These are phyloP conservation scores for Gossypium thurberi DNA, from an alignment of 345 rosid species.

Conservation along the genomic window DNA sequence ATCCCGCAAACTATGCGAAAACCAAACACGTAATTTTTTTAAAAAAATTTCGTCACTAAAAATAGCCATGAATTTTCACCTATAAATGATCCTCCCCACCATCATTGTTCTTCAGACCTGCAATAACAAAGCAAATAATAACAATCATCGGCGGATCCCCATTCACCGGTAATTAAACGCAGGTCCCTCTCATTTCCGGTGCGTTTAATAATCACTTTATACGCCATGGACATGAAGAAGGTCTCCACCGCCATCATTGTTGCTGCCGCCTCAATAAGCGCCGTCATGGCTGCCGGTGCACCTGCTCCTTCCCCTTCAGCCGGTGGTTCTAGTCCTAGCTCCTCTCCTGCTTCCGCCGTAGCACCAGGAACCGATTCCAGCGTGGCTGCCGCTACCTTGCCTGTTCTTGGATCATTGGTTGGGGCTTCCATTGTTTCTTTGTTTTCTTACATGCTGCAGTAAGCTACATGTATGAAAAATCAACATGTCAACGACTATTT, in stretches of 20 bases:
- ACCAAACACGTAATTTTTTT: not conserved
- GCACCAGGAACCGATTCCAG: constrained; percentile 32
- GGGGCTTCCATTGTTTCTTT: constrained; percentile 61
- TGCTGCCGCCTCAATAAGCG: constrained; percentile 49
- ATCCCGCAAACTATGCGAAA: constrained; percentile 10
- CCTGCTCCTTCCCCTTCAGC: not conserved
- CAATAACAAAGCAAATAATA: not conserved
- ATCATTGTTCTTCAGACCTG: constrained; percentile 2
- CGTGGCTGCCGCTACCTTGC: constrained; percentile 37
- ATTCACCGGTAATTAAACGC: not conserved
- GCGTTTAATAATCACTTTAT: not conserved
- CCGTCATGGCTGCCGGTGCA: constrained; percentile 38
- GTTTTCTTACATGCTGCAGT: constrained; percentile 53
- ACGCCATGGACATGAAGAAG: constrained; percentile 68
- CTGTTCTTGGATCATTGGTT: constrained; percentile 49
- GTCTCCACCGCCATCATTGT: constrained; percentile 45
- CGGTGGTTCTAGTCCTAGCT: constrained; percentile 23
- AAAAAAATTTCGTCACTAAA: not conserved
- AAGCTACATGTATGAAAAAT: not conserved
- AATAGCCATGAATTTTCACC: not conserved
- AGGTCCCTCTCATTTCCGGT: not conserved
- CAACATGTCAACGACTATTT: not conserved
- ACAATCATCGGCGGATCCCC: not conserved
- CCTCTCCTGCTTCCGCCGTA: constrained; percentile 15
- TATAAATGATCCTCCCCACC: not conserved